Evolutionary conservation across 768 basidiomycete species (phyloP).

Genomic region (Lactarius akahatsu): DNA sequence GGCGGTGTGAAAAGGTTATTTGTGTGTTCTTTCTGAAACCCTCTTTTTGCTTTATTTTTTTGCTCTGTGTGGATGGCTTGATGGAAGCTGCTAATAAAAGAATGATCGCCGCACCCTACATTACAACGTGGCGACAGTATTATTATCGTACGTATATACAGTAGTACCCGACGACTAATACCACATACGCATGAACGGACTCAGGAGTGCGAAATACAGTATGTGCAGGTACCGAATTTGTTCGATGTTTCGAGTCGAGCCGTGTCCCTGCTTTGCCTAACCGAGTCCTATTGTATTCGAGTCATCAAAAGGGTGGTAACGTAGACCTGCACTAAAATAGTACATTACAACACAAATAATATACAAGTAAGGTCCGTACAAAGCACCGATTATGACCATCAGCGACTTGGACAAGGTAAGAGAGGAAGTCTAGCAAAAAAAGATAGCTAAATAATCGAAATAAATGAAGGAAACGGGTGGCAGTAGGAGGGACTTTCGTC

Average conservation of each 20-base stretch:
- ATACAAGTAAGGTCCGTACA: neutral
- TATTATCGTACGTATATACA: too few relatives aligned
- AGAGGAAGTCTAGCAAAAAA: neutral
- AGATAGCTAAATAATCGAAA: neutral
- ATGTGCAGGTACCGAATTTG: too few relatives aligned
- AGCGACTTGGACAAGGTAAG: neutral
- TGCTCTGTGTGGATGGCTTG: neutral
- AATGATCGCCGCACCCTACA: neutral
- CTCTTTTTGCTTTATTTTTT: neutral
- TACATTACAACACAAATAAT: constrained; percentile 2
- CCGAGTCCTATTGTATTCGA: neutral
- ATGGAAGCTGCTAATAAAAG: neutral
- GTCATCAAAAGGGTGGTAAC: too few relatives aligned
- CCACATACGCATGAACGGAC: too few relatives aligned
- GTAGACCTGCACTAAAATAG: too few relatives aligned
- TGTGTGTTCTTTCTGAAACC: constrained; percentile 4
- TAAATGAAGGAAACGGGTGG: neutral
- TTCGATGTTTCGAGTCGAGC: too few relatives aligned
- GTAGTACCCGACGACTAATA: too few relatives aligned
- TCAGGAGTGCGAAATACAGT: too few relatives aligned
- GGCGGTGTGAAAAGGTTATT: neutral
- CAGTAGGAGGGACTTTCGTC: too few relatives aligned
- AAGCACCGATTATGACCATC: neutral
- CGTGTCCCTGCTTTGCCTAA: neutral
- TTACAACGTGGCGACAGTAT: too few relatives aligned